Evolutionary conservation across 306 rosid genomes (phyloP).

Genomic region (Acacia acuminata): DNA sequence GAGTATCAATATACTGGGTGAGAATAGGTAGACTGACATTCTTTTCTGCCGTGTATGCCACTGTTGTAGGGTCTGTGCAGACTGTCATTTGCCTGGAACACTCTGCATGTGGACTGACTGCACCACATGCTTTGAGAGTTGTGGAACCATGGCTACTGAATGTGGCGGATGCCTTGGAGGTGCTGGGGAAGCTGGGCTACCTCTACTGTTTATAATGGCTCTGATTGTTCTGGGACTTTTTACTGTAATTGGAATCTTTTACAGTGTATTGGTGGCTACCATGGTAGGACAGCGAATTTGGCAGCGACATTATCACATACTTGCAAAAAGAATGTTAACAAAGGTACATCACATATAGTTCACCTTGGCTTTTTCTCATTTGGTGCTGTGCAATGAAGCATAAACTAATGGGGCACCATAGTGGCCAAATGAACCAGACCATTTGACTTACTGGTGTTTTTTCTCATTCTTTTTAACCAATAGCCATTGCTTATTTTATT

Average conservation of each 20-base stretch:
- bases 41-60: conserved; percentile 17
- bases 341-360: conserved; percentile 64
- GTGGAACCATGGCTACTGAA: conserved; percentile 94
- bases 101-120: conserved; percentile 99
- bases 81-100: conserved; percentile 98
- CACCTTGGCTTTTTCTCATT: conserved; percentile 18
- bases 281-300: conserved; percentile 99
- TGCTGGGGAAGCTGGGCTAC: conserved; percentile 98
- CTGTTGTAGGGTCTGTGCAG: conserved; percentile 85
- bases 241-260: conserved; percentile 93
- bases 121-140: conserved; percentile 96
- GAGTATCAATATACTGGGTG: not conserved
- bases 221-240: conserved; percentile 87
- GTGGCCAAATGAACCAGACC: conserved; percentile 10
- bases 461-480: not conserved
- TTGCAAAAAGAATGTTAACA: conserved; percentile 96
- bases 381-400: conserved; percentile 23
- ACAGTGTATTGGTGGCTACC: conserved; percentile 97
- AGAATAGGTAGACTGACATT: conserved; percentile 19
- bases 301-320: conserved; percentile 98
- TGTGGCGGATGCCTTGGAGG: conserved; percentile 98
- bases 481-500: conserved; percentile 12
- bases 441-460: not conserved
- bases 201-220: conserved; percentile 83
- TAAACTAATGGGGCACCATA: conserved; percentile 11